Evolutionary conservation across 1,139 yeast species (phyloP), one percentile per base, ranked within the genome.

Genomic region (Kodamaea fungicola): DNA sequence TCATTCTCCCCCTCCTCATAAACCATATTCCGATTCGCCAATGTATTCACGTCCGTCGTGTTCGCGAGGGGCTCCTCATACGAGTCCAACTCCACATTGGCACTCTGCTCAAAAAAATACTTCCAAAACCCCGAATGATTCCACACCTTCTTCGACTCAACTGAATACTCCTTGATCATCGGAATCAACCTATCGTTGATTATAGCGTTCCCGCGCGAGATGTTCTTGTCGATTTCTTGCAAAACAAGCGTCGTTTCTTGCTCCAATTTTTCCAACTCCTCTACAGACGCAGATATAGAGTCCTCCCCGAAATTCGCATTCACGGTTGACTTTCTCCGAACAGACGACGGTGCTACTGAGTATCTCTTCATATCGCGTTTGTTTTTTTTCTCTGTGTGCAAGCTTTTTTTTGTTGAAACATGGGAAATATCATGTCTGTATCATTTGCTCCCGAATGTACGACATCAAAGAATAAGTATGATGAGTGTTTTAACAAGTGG

Each of bases 371-470:
- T 67, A 26, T 4, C 12, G 30, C 19, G 28, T 16, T 28, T 8
- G 28, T 10, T 12, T 8, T 27, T 12, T 19, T 25, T 16, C 23
- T 23, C 24, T 7, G 16, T 29, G 32, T 10, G 10, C 29, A 9
- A 22, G n/a, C 10, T 28, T 13, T 27, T 24, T 33, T 23, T n/a
- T 31, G 12, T 22, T 28, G 29, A 31, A 28, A 7, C 28, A 83
- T 84, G 92, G 92, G 92, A 40, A 83, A 81, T 63, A 67, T 71
- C 42, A 84, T 90, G 95, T 89, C 97, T 21, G 83, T 86, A 7
- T 88, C 96, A 43, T 86, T 92, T 71, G 97, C 97, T 31, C 96
- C 97, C 16, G 97, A 92, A 64, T 92, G 98, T 62, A 88, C 95
- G 16, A 85, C 81, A 29, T 77, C 84, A 45, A 92, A 92, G 61